phyloP scores from a whole-genome alignment of 2,329 filamentous ascomycete species.

The Calonectria fujianensis region DNA sequence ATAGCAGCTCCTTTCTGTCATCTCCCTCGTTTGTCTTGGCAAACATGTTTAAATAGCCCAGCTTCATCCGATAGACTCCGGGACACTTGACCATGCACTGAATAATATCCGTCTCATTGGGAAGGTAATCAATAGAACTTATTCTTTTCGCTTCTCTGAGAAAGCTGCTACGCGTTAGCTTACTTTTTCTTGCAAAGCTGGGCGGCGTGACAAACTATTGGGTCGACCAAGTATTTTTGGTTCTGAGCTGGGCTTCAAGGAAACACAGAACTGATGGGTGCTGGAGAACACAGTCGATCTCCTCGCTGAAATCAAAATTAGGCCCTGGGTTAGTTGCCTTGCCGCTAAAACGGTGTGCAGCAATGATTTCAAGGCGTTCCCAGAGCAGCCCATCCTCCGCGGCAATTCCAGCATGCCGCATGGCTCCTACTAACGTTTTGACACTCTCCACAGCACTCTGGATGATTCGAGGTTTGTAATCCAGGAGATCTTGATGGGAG shows the following conservation, averaged over 20 bases:
- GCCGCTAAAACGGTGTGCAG: not conserved
- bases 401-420: not conserved
- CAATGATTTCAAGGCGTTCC: not conserved
- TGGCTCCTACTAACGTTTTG: not conserved
- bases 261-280: not conserved
- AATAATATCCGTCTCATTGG: not conserved
- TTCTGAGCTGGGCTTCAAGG: not conserved
- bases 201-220: not conserved
- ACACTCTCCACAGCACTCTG: not conserved
- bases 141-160: constrained; percentile 2
- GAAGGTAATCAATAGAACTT: not conserved
- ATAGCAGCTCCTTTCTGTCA: not conserved
- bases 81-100: not conserved
- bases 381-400: not conserved
- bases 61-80: not conserved
- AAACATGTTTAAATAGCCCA: not conserved
- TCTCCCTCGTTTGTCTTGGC: not conserved
- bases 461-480: not conserved
- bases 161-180: not conserved
- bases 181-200: not conserved
- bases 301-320: not conserved
- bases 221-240: not conserved
- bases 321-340: not conserved
- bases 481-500: not conserved
- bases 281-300: not conserved